These are phyloP conservation scores for Scedosporium dehoogii DNA, from an alignment of 2,329 filamentous ascomycete species.

Conservation along the genomic window DNA sequence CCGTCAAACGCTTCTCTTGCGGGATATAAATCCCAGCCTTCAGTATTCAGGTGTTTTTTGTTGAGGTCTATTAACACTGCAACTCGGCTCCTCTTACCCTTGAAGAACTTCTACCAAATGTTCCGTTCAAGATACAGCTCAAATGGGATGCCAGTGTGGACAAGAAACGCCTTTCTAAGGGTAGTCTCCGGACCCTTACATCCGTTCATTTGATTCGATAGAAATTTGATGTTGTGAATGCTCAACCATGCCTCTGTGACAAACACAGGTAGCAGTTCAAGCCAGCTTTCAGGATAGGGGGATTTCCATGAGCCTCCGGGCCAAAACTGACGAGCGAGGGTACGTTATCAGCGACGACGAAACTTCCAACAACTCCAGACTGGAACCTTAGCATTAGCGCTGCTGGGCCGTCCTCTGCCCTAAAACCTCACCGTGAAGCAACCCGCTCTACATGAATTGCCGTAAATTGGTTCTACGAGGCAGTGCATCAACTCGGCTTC, in stretches of 20 bases:
- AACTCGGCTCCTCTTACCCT: slow-evolving; percentile 30
- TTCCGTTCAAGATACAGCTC: slow-evolving; percentile 38
- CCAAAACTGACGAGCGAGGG: slow-evolving; percentile 57
- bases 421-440: slow-evolving; percentile 29
- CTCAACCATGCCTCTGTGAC: slow-evolving; percentile 40
- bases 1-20: too few species aligned
- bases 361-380: slow-evolving; percentile 45
- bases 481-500: slow-evolving; percentile 49
- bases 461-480: slow-evolving; percentile 40
- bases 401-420: slow-evolving; percentile 46
- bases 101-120: slow-evolving; percentile 40
- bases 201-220: slow-evolving; percentile 31
- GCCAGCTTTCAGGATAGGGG: slow-evolving; percentile 31
- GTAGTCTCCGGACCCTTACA: too few species aligned
- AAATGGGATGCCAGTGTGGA: slow-evolving; percentile 28
- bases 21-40: too few species aligned
- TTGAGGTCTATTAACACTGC: slow-evolving; percentile 26
- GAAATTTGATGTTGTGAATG: slow-evolving; percentile 44
- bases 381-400: slow-evolving; percentile 42
- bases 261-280: slow-evolving; percentile 45
- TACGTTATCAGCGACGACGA: slow-evolving; percentile 56
- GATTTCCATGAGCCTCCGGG: slow-evolving; percentile 48
- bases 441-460: slow-evolving; percentile 40
- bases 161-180: slow-evolving; percentile 17
- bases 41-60: too few species aligned